These are phyloP conservation scores for Tolypocladium tundrense DNA, from an alignment of 2,329 filamentous ascomycete species.

Conservation along the genomic window DNA sequence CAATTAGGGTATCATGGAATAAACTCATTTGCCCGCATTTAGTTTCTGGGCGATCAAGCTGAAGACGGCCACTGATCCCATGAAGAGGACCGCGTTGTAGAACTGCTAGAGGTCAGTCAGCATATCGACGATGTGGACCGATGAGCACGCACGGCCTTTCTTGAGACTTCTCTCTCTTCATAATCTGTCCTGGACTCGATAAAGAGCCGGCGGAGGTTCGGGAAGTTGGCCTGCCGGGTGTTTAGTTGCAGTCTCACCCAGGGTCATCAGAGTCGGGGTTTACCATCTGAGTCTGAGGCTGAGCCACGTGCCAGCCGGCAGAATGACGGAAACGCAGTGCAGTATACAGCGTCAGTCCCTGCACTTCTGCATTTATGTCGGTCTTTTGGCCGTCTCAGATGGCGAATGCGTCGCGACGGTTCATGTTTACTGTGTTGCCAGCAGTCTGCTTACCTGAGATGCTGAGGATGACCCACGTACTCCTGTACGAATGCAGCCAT, in stretches of 20 bases:
- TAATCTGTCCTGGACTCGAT: slow-evolving; percentile 87
- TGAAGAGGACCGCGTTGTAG: slow-evolving; percentile 93
- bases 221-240: slow-evolving; percentile 60
- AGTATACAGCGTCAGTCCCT: not conserved
- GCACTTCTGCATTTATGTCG: not conserved
- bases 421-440: not conserved
- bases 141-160: slow-evolving; percentile 64
- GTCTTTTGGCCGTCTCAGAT: not conserved
- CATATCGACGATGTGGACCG: not conserved
- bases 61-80: slow-evolving; percentile 91
- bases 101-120: slow-evolving; percentile 49
- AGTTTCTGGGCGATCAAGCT: slow-evolving; percentile 87
- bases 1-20: not conserved
- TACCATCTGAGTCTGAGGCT: not conserved
- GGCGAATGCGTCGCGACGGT: not conserved
- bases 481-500: too few relatives aligned
- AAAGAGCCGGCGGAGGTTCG: slow-evolving; percentile 91
- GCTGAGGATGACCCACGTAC: not conserved
- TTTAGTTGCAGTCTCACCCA: not conserved
- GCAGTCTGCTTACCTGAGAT: not conserved
- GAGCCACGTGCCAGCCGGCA: not conserved
- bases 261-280: not conserved
- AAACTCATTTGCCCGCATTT: slow-evolving; percentile 36
- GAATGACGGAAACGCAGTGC: not conserved
- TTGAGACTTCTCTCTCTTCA: slow-evolving; percentile 88